Evolutionary conservation across 192 early-diverging fungal genomes (phyloP).

Genomic region (Coemansia sp.): DNA sequence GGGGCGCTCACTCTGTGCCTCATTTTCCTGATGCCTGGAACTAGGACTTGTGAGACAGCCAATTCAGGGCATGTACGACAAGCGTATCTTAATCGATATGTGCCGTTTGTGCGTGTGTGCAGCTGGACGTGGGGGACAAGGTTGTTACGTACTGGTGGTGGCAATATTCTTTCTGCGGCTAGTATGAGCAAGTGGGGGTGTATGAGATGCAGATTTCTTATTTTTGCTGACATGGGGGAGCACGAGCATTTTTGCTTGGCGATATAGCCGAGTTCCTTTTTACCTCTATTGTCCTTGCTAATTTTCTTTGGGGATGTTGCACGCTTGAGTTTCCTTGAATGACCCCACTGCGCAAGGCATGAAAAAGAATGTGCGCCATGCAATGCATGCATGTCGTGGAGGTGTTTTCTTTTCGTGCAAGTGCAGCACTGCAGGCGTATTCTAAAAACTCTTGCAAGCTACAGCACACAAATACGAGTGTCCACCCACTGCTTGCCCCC

Average conservation of each 20-base stretch:
- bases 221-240: neutral
- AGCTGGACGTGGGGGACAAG: neutral
- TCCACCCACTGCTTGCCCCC: neutral
- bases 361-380: slow-evolving; percentile 1
- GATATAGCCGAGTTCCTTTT: slow-evolving; percentile 1
- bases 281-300: neutral
- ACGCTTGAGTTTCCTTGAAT: neutral
- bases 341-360: neutral
- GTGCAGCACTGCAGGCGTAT: neutral
- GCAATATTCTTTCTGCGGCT: neutral
- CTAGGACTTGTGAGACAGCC: neutral
- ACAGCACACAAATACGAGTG: neutral
- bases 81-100: neutral
- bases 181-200: neutral
- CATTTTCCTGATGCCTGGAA: neutral
- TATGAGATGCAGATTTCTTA: neutral
- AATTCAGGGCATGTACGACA: neutral
- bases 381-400: neutral
- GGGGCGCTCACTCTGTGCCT: neutral
- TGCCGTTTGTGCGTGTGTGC: neutral
- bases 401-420: neutral
- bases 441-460: neutral
- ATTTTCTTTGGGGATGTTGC: neutral
- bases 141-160: neutral
- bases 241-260: neutral